Evolutionary conservation across 805 yeast genomes (phyloP).

Genomic region (Maudiozyma pseudohumilis): DNA sequence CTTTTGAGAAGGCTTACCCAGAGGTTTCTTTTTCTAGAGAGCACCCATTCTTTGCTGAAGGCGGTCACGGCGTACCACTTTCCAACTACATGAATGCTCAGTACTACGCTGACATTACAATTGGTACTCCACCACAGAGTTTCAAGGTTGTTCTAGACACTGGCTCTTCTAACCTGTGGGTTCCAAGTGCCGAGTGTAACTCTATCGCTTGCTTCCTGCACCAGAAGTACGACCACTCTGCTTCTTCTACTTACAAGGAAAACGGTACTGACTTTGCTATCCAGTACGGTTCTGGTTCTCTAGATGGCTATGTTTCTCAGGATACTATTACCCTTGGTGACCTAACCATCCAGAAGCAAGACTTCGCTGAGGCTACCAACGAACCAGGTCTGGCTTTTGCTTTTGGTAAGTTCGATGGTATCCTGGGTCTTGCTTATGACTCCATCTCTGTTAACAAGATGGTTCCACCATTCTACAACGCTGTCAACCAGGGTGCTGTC

Average conservation of each 20-base stretch:
- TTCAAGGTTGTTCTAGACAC: slow-evolving; percentile 95
- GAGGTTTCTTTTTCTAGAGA: slow-evolving; percentile 27
- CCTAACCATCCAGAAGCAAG: slow-evolving; percentile 75
- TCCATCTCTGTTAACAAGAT: slow-evolving; percentile 80
- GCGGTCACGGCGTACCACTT: slow-evolving; percentile 65
- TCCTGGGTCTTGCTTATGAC: slow-evolving; percentile 88
- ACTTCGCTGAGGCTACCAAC: slow-evolving; percentile 92
- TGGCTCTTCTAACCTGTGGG: slow-evolving; percentile 96
- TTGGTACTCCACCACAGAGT: slow-evolving; percentile 89
- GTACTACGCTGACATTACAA: slow-evolving; percentile 79
- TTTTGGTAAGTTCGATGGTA: slow-evolving; percentile 97
- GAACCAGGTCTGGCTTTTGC: slow-evolving; percentile 98
- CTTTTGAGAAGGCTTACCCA: slow-evolving; percentile 38
- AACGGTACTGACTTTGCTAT: slow-evolving; percentile 83
- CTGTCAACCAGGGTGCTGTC: slow-evolving; percentile 67
- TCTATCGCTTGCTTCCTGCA: slow-evolving; percentile 95
- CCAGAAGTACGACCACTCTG: slow-evolving; percentile 75
- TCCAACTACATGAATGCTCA: slow-evolving; percentile 94
- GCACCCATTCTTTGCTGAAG: slow-evolving; percentile 14
- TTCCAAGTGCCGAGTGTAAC: slow-evolving; percentile 80
- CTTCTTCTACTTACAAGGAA: slow-evolving; percentile 73
- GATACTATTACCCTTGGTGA: slow-evolving; percentile 70
- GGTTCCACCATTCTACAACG: slow-evolving; percentile 91
- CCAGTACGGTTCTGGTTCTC: slow-evolving; percentile 85
- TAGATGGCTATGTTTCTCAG: slow-evolving; percentile 86